Evolutionary conservation across 164 flowering plant species (phyloP).

Genomic region (Warburgia ugandensis): DNA sequence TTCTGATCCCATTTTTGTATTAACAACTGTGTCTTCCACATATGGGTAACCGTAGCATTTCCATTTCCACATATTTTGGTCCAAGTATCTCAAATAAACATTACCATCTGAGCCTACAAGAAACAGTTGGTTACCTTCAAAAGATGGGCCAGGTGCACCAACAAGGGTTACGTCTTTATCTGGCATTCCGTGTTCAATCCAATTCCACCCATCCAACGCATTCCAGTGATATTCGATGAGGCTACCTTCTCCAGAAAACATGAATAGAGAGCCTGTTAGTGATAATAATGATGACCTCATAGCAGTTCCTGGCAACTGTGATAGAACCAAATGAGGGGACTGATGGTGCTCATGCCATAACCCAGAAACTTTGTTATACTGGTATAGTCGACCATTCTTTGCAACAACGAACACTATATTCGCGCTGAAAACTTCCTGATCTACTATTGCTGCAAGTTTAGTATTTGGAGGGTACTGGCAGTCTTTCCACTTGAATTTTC

Average conservation of each 20-base stretch:
- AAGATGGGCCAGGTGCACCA: conserved; percentile 71
- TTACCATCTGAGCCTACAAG: conserved; percentile 76
- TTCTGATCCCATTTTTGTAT: conserved; percentile 7
- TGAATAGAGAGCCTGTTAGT: conserved; percentile 64
- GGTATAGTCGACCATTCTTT: conserved; percentile 64
- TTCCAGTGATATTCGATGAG: conserved; percentile 77
- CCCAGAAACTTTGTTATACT: conserved; percentile 75
- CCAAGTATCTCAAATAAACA: conserved; percentile 61
- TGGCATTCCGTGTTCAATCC: conserved; percentile 90
- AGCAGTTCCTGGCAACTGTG: conserved; percentile 57
- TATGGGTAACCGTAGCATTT: conserved; percentile 51
- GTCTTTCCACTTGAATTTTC: conserved; percentile 82
- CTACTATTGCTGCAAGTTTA: conserved; percentile 59
- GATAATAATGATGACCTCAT: conserved; percentile 46
- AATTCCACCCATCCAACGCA: conserved; percentile 66
- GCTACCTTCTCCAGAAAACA: conserved; percentile 68
- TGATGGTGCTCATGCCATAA: conserved; percentile 86
- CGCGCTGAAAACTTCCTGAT: conserved; percentile 62
- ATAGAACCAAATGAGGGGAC: conserved; percentile 70
- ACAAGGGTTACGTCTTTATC: conserved; percentile 40
- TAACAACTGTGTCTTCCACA: conserved; percentile 7
- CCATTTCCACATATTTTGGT: conserved; percentile 68
- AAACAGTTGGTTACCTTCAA: conserved; percentile 53
- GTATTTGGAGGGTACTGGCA: conserved; percentile 52
- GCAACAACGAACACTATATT: conserved; percentile 70